Base-by-base conservation (phyloP, 225 moss, liverwort and hornwort species). In the Pseudisothecium myosuroides region DNA sequence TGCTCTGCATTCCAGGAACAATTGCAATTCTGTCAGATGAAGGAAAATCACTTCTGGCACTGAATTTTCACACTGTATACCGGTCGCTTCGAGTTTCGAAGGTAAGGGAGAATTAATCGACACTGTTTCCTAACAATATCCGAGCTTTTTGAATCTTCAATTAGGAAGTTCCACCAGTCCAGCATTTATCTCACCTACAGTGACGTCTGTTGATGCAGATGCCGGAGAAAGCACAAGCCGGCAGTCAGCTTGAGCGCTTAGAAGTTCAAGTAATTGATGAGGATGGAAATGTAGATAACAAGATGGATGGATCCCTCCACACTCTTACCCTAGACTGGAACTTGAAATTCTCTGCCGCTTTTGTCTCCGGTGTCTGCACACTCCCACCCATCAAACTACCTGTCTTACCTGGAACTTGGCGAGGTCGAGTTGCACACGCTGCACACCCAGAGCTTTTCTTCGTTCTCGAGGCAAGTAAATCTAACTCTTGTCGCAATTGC, bases 21-120 rank as follows among this genome's bases (percentile, higher is more conserved):
- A 92, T 94, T 73, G 87, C 91, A 82, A 92, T 92, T 69, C 82
- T 85, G 49, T 90, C 92, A 50, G 92, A 85, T 82, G 90, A 83
- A 87, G 92, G 89, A 75, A 89, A 85, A 85, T 61, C 91, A 76
- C 92, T 94, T n/a, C 79, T 94, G 74, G 67, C 92, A 62, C 75
- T 94, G 36, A 83, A 90, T 89, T 94, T 94, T 85, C 94, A 94
- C 85, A 92, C 94, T 23, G 85, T 94, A 67, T 94, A 92, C 50
- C 82, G 92, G 68, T 88, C 91, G 29, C 82, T 94, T 71, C 91
- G 94, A 76, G 32, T 94, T 82, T 87, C 87, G 64, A 94, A 94
- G 91, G 94, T 91, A 68, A 55, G 74, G 14, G 64, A 76, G 32
- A 81, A 75, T 45, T 75, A 18, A 12, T 31, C 32, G 58, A 49